Evolutionary conservation across 176 grass and related monocot genomes (phyloP).

Genomic region (Rhynchospora tenuis): DNA sequence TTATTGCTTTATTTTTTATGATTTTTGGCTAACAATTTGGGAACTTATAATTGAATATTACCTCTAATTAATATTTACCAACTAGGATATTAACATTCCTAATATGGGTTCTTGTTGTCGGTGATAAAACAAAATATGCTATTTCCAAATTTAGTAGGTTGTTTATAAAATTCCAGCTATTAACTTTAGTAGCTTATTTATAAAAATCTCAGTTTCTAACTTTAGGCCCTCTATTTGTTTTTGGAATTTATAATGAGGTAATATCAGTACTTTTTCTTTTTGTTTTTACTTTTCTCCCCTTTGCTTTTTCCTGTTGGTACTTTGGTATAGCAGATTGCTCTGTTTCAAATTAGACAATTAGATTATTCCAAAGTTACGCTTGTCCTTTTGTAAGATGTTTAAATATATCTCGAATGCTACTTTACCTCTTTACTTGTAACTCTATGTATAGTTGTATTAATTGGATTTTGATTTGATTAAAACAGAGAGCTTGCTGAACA

Average conservation of each 20-base stretch:
- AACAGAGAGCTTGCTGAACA: constrained; percentile 16
- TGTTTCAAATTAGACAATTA: constrained; percentile 8
- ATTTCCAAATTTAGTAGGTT: not conserved
- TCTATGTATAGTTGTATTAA: not conserved
- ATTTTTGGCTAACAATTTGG: not conserved
- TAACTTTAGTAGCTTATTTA: not conserved
- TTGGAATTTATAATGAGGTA: not conserved
- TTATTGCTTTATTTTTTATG: not conserved
- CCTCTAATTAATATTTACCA: not conserved
- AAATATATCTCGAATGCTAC: not conserved
- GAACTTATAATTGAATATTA: not conserved
- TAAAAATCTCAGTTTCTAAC: not conserved
- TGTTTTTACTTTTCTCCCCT: not conserved
- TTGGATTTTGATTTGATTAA: not conserved
- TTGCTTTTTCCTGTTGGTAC: constrained; percentile 11
- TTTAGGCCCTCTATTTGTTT: not conserved
- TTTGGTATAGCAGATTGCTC: not conserved
- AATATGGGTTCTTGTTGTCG: not conserved
- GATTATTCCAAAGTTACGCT: constrained; percentile 22
- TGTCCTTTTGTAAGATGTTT: not conserved
- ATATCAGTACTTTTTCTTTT: constrained; percentile 7
- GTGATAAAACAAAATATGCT: not conserved
- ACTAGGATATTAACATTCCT: not conserved
- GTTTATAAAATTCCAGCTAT: not conserved
- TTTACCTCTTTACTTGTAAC: not conserved